Conservation (phyloP, 495 filamentous ascomycete species). For the Aspergillus panamensis region DNA sequence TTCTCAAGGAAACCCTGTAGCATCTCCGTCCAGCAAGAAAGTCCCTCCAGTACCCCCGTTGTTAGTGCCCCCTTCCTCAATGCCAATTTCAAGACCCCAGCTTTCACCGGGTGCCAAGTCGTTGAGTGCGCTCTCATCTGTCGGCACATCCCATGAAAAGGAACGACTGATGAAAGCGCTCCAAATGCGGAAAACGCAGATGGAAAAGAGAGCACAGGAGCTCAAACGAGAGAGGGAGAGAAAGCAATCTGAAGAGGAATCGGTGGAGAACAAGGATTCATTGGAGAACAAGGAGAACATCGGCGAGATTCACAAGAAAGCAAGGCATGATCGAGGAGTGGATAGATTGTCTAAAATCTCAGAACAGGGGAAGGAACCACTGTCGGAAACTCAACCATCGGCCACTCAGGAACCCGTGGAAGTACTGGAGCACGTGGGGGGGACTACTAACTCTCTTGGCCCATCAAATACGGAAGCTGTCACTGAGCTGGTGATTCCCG, state of each 20-base stretch:
- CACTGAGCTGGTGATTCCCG: constrained; percentile 21
- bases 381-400: constrained; percentile 10
- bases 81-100: constrained; percentile 42
- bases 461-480: constrained; percentile 22
- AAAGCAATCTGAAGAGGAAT: constrained; percentile 10
- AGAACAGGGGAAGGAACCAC: constrained; percentile 15
- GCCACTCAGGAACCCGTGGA: constrained; percentile 9
- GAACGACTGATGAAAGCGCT: constrained; percentile 89
- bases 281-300: constrained; percentile 38
- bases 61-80: constrained; percentile 47
- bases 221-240: constrained; percentile 24
- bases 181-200: constrained; percentile 78
- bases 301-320: constrained; percentile 12
- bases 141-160: constrained; percentile 81
- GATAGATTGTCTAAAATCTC: constrained; percentile 13
- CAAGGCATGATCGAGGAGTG: constrained; percentile 6
- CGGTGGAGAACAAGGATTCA: constrained; percentile 36
- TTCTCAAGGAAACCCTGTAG: constrained; percentile 40
- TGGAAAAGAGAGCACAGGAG: constrained; percentile 46
- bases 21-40: constrained; percentile 33
- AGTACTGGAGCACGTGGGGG: constrained; percentile 1
- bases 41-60: constrained; percentile 42
- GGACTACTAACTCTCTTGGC: constrained; percentile 9
- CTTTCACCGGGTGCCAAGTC: constrained; percentile 54
- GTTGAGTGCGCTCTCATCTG: constrained; percentile 47